These are phyloP conservation scores for Corniculantispora saksenae DNA, from an alignment of 2,329 filamentous ascomycete species.

Conservation along the genomic window DNA sequence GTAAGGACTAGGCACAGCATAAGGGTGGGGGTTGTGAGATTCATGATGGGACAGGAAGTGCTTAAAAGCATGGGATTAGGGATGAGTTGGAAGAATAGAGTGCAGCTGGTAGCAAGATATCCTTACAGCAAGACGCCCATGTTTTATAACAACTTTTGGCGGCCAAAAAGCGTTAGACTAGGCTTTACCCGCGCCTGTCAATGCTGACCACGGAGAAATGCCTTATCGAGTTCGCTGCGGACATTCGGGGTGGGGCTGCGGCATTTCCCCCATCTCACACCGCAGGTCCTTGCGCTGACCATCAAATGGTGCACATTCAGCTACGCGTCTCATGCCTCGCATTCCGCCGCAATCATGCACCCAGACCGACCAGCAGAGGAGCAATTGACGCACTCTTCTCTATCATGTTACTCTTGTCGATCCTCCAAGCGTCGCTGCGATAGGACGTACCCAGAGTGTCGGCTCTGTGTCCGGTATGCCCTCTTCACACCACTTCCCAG, in stretches of 20 bases:
- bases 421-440: constrained; percentile 17
- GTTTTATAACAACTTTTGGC: no score
- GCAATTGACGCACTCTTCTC: neutral
- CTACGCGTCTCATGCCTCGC: neutral
- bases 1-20: neutral
- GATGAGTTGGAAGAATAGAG: no score
- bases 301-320: neutral
- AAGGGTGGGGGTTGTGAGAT: neutral
- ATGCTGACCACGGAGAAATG: neutral
- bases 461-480: constrained; percentile 18
- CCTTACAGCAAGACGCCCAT: neutral
- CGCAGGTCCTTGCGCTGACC: neutral
- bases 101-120: neutral
- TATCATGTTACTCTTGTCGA: neutral
- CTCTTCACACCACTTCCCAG: neutral
- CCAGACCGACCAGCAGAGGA: no score
- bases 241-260: neutral
- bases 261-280: neutral
- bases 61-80: no score
- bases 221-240: neutral
- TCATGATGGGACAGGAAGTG: neutral
- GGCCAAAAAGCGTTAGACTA: neutral
- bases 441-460: constrained; percentile 15
- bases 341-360: neutral
- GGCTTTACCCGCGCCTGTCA: no score